Conservation (phyloP, 2,329 filamentous ascomycete species). For the Colletotrichum aenigma region DNA sequence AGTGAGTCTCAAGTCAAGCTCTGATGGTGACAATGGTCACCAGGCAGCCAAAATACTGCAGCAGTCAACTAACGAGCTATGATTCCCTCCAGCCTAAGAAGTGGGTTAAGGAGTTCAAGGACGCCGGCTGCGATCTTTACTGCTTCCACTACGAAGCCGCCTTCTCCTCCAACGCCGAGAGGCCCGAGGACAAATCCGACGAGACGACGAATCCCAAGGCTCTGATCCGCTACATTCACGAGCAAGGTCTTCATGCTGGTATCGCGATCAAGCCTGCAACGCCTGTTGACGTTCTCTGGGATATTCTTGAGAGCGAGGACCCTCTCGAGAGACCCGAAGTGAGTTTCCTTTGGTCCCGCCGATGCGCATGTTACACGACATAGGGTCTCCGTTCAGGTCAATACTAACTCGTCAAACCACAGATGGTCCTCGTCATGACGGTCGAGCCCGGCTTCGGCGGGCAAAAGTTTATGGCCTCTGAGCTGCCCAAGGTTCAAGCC, state of each 20-base stretch:
- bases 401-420: neutral
- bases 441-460: constrained; percentile 97
- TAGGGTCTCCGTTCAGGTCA: neutral
- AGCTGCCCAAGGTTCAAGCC: constrained; percentile 90
- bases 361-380: neutral
- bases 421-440: constrained; percentile 99
- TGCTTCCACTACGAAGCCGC: constrained; percentile 99
- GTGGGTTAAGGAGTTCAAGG: constrained; percentile 96
- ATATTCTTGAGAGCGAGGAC: constrained; percentile 77
- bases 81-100: constrained; percentile 77
- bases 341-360: constrained; percentile 41
- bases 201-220: constrained; percentile 81
- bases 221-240: constrained; percentile 89
- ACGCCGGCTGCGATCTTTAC: constrained; percentile 96
- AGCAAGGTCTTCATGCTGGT: constrained; percentile 84
- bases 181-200: constrained; percentile 71
- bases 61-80: neutral
- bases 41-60: neutral
- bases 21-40: neutral
- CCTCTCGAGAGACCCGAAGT: constrained; percentile 87
- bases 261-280: constrained; percentile 96
- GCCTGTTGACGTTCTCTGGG: constrained; percentile 88
- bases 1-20: constrained; percentile 55
- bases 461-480: constrained; percentile 97
- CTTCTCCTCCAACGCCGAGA: constrained; percentile 83